Conservation (phyloP, 192 early-diverging fungal species). For the Backusella luteola region DNA sequence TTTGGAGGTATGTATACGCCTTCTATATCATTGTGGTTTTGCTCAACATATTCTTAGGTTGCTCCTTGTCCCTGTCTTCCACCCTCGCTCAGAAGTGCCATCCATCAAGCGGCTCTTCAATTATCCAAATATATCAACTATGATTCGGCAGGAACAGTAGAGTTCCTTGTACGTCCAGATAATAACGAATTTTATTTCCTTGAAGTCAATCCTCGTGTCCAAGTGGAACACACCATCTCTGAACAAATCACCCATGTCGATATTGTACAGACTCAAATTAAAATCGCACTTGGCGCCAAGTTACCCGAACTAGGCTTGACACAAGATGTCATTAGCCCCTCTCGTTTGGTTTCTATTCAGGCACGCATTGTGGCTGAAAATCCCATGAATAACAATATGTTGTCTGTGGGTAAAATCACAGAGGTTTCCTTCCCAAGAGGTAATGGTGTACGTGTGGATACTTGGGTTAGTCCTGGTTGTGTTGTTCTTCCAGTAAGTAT, state of each 20-base stretch:
- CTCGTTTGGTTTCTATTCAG: slow-evolving; percentile 83
- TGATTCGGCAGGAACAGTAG: slow-evolving; percentile 91
- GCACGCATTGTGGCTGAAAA: slow-evolving; percentile 96
- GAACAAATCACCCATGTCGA: slow-evolving; percentile 90
- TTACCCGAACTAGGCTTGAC: slow-evolving; percentile 50
- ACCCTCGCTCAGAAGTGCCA: slow-evolving; percentile 56
- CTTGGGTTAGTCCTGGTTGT: slow-evolving; percentile 60
- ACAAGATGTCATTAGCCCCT: slow-evolving; percentile 71
- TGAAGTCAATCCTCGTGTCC: slow-evolving; percentile 93
- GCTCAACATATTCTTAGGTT: slow-evolving; percentile 12
- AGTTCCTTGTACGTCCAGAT: slow-evolving; percentile 87
- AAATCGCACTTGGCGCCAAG: slow-evolving; percentile 22
- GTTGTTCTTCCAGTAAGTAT: slow-evolving; percentile 67
- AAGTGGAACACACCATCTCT: slow-evolving; percentile 96
- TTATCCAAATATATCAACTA: slow-evolving; percentile 86
- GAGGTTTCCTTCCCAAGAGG: slow-evolving; percentile 76
- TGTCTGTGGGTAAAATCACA: slow-evolving; percentile 30
- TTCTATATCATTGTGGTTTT: not conserved
- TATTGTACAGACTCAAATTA: slow-evolving; percentile 63
- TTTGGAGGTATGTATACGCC: slow-evolving; percentile 74
- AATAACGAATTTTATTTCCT: slow-evolving; percentile 89
- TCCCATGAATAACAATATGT: slow-evolving; percentile 55
- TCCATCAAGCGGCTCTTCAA: slow-evolving; percentile 82
- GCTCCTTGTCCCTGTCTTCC: slow-evolving; percentile 60
- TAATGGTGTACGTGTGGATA: slow-evolving; percentile 78